Evolutionary conservation across 768 basidiomycete species (phyloP).

Genomic region (Fomitopsis pulvina): DNA sequence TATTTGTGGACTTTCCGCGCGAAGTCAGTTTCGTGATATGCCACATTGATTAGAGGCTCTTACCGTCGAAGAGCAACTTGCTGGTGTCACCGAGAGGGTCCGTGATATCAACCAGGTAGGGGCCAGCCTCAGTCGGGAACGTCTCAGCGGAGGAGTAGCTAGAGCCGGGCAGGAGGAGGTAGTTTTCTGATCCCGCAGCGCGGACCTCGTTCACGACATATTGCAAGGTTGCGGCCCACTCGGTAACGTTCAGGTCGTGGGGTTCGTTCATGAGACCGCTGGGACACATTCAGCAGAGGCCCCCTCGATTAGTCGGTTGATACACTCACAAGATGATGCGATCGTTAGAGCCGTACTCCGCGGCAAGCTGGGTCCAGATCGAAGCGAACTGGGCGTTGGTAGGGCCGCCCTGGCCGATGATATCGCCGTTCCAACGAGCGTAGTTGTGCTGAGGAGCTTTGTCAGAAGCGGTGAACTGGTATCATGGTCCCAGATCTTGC

Average conservation of each 20-base stretch:
- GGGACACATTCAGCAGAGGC: neutral
- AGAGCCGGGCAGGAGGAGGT: constrained; percentile 37
- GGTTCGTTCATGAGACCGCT: constrained; percentile 40
- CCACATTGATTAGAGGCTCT: neutral
- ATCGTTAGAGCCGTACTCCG: constrained; percentile 29
- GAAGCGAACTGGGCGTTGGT: constrained; percentile 32
- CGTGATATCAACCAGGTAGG: constrained; percentile 32
- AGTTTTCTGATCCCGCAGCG: constrained; percentile 33
- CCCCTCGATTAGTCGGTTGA: neutral
- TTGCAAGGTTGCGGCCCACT: constrained; percentile 31
- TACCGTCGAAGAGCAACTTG: constrained; percentile 37
- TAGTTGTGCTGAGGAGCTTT: constrained; percentile 41
- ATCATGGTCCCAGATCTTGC: neutral
- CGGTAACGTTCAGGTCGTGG: constrained; percentile 33
- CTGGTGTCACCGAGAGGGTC: constrained; percentile 32
- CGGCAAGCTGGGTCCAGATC: constrained; percentile 36
- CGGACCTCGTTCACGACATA: constrained; percentile 37
- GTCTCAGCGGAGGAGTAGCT: constrained; percentile 28
- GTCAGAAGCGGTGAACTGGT: neutral
- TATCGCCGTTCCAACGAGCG: constrained; percentile 47
- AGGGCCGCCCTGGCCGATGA: constrained; percentile 35
- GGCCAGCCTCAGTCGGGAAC: constrained; percentile 30
- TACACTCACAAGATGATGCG: constrained; percentile 27
- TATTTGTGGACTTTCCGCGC: constrained; percentile 33
- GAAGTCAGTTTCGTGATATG: neutral